These are phyloP conservation scores for Magnaporthiopsis poae DNA, from an alignment of 2,329 filamentous ascomycete species.

Conservation along the genomic window DNA sequence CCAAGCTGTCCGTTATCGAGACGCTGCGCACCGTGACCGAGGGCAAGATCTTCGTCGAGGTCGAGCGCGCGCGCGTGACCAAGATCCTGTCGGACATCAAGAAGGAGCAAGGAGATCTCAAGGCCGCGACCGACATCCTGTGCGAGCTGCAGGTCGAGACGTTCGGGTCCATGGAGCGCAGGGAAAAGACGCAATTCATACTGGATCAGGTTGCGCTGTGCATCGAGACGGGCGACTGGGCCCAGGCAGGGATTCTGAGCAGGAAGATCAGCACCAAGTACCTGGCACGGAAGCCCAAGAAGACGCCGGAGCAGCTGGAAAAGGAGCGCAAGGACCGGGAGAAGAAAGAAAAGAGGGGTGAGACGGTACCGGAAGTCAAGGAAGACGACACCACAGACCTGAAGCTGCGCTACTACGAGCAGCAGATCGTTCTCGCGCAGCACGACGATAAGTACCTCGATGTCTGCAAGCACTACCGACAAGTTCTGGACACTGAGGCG, in stretches of 20 bases:
- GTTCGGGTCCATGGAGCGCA: constrained; percentile 91
- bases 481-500: constrained; percentile 90
- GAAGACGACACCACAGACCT: constrained; percentile 90
- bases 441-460: constrained; percentile 96
- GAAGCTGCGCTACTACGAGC: constrained; percentile 92
- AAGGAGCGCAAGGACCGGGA: constrained; percentile 84
- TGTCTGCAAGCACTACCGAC: constrained; percentile 94
- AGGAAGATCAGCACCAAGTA: constrained; percentile 96
- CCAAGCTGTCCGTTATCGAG: constrained; percentile 88
- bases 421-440: constrained; percentile 90
- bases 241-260: constrained; percentile 82
- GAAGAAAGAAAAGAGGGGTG: constrained; percentile 70
- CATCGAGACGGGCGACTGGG: constrained; percentile 94
- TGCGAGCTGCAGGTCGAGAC: constrained; percentile 98
- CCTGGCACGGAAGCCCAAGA: constrained; percentile 81
- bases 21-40: constrained; percentile 92
- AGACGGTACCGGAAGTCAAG: constrained; percentile 67
- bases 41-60: constrained; percentile 99
- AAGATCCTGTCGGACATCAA: constrained; percentile 95
- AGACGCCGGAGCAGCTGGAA: constrained; percentile 77
- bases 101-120: constrained; percentile 85
- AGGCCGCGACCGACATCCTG: constrained; percentile 79
- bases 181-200: constrained; percentile 98
- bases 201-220: constrained; percentile 87
- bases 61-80: constrained; percentile 90